Evolutionary conservation across 2,329 filamentous ascomycete species (phyloP), one percentile per base, ranked within the genome.

Genomic region (Basipetospora chlamydospora): DNA sequence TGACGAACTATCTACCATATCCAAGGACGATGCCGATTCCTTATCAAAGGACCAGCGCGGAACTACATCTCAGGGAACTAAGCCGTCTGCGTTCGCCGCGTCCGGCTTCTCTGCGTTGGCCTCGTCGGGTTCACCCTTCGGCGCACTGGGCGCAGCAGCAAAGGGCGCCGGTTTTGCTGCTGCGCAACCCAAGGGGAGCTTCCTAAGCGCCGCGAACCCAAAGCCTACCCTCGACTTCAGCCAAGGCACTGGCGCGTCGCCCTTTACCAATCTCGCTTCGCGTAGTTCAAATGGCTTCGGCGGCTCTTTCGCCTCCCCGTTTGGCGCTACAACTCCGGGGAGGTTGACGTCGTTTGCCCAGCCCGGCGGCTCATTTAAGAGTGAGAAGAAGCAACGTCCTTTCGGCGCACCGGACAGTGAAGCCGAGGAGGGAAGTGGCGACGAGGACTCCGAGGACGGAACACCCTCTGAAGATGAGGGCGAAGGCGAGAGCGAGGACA

Each of bases 351-450:
- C 41, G 5, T 88, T 88, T 55, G 81, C 76, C 37, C 73, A 75
- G 34, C 66, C 74, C 21, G 70, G 67, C 32, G 58, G 59, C 25
- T 59, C 57, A 10, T 56, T 68, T 26, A 67, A 63, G 48, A 71
- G 62, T 40, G 65, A 66, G 41, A 82, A 81, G 53, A 65, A 73
- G 11, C 66, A 69, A 3, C 83, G 73, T 55, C 70, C 83, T 0
- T 90, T 94, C 51, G 85, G 85, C 22, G 80, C 83, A 10, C 73
- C 82, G 2, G 76, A 77, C 26, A 79, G 73, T 41, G 75, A 77
- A 33, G 66, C 61, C 3, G 73, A 74, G 28, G 68, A 67, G 3
- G 59, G 44, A 8, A 22, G 57, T 5, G 57, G 55, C 8, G 55
- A 54, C 6, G 56, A 55, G 2, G 55, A 49, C 3, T 56, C 57